Evolutionary conservation across 371 early-diverging fungal species (phyloP).

Genomic region (Fennellomyces sp.): DNA sequence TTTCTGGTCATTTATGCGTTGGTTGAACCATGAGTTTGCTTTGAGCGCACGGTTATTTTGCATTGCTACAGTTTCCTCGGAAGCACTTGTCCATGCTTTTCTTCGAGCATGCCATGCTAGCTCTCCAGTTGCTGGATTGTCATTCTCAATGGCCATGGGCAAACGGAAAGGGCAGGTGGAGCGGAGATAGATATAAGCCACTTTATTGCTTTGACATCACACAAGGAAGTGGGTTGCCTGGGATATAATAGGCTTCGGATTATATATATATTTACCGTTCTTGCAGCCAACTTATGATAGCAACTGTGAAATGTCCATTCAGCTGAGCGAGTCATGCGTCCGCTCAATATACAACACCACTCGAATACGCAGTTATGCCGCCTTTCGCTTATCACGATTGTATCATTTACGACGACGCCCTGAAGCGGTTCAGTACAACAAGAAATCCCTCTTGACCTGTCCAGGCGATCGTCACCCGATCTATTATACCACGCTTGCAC

Average conservation of each 20-base stretch:
- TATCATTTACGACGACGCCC: neutral
- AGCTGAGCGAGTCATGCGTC: conserved; percentile 42
- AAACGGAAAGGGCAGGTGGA: neutral
- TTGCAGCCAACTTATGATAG: neutral
- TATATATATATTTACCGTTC: neutral
- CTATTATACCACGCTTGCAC: neutral
- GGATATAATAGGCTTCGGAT: neutral
- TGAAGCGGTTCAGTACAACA: neutral
- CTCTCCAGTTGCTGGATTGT: conserved; percentile 1
- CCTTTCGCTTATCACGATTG: neutral
- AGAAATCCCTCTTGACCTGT: neutral
- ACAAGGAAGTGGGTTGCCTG: neutral
- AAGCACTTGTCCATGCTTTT: conserved; percentile 9
- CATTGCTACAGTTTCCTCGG: neutral
- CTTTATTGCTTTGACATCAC: neutral
- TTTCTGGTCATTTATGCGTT: neutral
- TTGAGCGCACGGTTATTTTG: neutral
- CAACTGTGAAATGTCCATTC: conserved; percentile 32
- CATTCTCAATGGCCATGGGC: neutral
- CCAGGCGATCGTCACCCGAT: neutral
- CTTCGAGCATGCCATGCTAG: conserved; percentile 8
- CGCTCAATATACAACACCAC: conserved; percentile 26
- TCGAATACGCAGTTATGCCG: conserved; percentile 3
- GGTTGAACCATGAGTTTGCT: neutral
- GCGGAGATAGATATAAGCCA: neutral